phyloP scores from a whole-genome alignment of 2,329 filamentous ascomycete species.

The Pseudogymnoascus verrucosus region DNA sequence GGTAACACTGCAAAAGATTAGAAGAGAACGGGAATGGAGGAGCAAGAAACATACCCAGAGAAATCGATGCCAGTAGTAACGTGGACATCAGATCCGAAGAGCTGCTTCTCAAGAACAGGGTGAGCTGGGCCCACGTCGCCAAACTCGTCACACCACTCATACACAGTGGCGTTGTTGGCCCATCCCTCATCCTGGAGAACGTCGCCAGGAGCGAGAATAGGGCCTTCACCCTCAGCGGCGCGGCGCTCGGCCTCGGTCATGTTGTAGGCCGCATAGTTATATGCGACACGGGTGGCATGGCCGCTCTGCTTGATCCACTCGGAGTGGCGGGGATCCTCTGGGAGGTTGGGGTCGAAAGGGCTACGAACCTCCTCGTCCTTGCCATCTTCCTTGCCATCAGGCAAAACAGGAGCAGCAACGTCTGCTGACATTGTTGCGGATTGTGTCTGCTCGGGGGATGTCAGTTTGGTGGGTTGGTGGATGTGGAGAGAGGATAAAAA shows the following conservation, averaged over 20 bases:
- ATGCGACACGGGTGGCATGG: conserved; percentile 13
- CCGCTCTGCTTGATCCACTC: conserved; percentile 1
- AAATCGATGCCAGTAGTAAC: conserved; percentile 53
- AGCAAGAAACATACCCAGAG: conserved; percentile 41
- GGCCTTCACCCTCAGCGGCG: conserved; percentile 13
- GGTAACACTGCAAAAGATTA: conserved; percentile 39
- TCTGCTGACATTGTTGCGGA: background rate
- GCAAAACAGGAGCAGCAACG: background rate
- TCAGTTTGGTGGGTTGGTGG: background rate
- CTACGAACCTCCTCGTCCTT: background rate
- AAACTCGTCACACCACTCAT: conserved; percentile 78
- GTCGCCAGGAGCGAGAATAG: conserved; percentile 11
- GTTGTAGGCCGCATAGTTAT: conserved; percentile 26
- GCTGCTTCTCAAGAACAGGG: conserved; percentile 60
- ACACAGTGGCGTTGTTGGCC: conserved; percentile 38
- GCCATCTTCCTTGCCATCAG: background rate
- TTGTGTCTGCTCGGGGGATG: background rate
- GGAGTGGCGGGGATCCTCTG: background rate
- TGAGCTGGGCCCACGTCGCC: conserved; percentile 75
- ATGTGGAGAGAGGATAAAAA: background rate
- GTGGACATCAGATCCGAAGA: conserved; percentile 57
- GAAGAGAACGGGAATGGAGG: conserved; percentile 5
- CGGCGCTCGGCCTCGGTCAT: conserved; percentile 15
- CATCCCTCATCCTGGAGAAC: conserved; percentile 16
- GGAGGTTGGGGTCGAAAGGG: conserved; percentile 4